Percentiles rank a stretch among this genome's conserved stretches.
Conservation (phyloP, 768 basidiomycete species). For the Mycena venus region DNA sequence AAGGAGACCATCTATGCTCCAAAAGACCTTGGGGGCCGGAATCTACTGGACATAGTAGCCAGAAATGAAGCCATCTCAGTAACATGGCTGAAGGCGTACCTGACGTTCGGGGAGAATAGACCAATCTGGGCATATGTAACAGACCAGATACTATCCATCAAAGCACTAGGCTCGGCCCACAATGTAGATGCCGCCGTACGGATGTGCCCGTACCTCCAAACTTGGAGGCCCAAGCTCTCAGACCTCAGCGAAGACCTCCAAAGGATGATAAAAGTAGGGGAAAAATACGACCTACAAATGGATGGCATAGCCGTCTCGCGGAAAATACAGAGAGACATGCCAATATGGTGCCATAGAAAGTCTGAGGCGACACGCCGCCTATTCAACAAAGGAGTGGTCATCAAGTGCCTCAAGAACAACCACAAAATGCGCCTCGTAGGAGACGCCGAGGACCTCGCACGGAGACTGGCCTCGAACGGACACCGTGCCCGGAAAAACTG, state of each 20-base stretch:
- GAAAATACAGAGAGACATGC: too few relatives aligned
- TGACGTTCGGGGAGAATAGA: slow-evolving; percentile 9
- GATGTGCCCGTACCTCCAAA: slow-evolving; percentile 26
- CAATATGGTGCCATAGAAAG: slow-evolving; percentile 29
- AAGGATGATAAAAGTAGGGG: slow-evolving; percentile 8
- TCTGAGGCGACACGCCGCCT: neutral
- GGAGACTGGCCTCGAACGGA: neutral
- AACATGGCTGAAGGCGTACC: slow-evolving; percentile 27
- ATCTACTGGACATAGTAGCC: too few relatives aligned
- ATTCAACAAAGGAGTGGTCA: neutral
- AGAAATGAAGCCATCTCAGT: too few relatives aligned
- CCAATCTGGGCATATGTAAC: slow-evolving; percentile 32
- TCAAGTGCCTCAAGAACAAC: slow-evolving; percentile 13
- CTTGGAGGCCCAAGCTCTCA: slow-evolving; percentile 4
- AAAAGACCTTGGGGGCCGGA: too few relatives aligned
- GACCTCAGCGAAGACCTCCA: slow-evolving; percentile 11
- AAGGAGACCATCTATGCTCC: too few relatives aligned
- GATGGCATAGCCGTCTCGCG: slow-evolving; percentile 22
- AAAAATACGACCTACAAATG: slow-evolving; percentile 16
- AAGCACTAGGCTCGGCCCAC: neutral
- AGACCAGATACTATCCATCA: slow-evolving; percentile 24
- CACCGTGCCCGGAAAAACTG: too few relatives aligned
- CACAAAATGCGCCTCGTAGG: too few relatives aligned
- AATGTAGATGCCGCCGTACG: neutral
- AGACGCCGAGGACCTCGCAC: slow-evolving; percentile 7